Evolutionary conservation across 116 monocot genomes (phyloP).

Genomic region (Iris pallida): DNA sequence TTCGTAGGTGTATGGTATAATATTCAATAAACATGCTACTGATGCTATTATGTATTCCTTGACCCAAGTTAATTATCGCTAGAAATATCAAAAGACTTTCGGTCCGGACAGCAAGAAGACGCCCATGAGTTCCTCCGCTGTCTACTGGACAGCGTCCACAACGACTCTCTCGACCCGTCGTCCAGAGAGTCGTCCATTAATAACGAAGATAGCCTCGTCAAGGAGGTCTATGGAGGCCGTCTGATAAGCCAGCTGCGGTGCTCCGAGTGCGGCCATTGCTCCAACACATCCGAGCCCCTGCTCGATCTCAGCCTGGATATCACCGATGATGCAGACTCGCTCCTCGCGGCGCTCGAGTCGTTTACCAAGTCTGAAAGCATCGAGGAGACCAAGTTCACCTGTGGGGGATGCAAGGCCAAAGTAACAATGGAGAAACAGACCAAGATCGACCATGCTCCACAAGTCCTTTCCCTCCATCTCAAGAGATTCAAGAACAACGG

Average conservation of each 20-base stretch:
- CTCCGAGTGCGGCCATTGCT: slow-evolving; percentile 48
- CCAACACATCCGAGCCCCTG: slow-evolving; percentile 55
- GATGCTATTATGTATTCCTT: slow-evolving; percentile 18
- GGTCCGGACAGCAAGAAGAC: slow-evolving; percentile 51
- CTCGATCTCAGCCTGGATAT: slow-evolving; percentile 74
- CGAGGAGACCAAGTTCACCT: slow-evolving; percentile 47
- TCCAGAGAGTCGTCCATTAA: slow-evolving; percentile 5
- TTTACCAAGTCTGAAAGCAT: slow-evolving; percentile 62
- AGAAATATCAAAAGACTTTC: slow-evolving; percentile 68
- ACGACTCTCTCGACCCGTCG: slow-evolving; percentile 18
- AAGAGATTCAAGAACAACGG: slow-evolving; percentile 52
- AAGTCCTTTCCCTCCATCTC: slow-evolving; percentile 52
- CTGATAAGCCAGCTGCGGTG: slow-evolving; percentile 64
- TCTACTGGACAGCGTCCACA: slow-evolving; percentile 49
- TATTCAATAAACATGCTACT: too few species aligned
- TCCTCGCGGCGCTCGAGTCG: slow-evolving; percentile 47
- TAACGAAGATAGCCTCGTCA: slow-evolving; percentile 33
- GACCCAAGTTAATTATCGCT: slow-evolving; percentile 19
- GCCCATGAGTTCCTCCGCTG: slow-evolving; percentile 69
- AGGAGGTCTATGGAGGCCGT: slow-evolving; percentile 54
- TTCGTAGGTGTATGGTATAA: too few species aligned
- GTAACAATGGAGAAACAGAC: slow-evolving; percentile 55
- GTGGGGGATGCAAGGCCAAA: slow-evolving; percentile 45
- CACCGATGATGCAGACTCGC: slow-evolving; percentile 27
- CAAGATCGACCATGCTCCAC: slow-evolving; percentile 43